Conservation (phyloP, 1,284 basidiomycete species). For the Cryptococcus sp. region DNA sequence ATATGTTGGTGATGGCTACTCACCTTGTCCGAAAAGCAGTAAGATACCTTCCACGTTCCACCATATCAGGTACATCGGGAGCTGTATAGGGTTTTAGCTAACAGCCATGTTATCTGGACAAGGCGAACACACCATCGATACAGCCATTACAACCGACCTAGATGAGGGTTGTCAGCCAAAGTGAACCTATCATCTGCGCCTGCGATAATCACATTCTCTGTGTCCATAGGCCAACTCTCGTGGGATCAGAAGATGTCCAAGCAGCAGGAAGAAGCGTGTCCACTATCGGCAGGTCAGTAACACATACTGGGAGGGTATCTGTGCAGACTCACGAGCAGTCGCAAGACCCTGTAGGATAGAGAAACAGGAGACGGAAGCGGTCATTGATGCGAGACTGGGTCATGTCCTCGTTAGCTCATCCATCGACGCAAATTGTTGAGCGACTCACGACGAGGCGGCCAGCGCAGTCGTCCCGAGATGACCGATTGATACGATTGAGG, state of each 20-base stretch:
- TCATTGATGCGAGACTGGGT: slow-evolving; percentile 74
- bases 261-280: slow-evolving; percentile 88
- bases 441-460: slow-evolving; percentile 67
- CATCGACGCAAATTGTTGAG: background rate
- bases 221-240: slow-evolving; percentile 84
- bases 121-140: slow-evolving; percentile 45
- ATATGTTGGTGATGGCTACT: slow-evolving; percentile 1
- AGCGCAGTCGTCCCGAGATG: slow-evolving; percentile 71
- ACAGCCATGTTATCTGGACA: background rate
- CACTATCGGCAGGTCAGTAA: slow-evolving; percentile 47
- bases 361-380: slow-evolving; percentile 69
- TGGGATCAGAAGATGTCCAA: slow-evolving; percentile 81
- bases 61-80: slow-evolving; percentile 60
- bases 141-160: slow-evolving; percentile 67
- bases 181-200: slow-evolving; percentile 52
- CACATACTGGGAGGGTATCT: background rate
- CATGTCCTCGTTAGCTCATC: slow-evolving; percentile 22
- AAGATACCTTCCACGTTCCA: slow-evolving; percentile 78
- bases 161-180: slow-evolving; percentile 9
- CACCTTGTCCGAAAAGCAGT: slow-evolving; percentile 72
- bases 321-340: slow-evolving; percentile 60
- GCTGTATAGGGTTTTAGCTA: slow-evolving; percentile 10
- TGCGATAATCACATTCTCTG: slow-evolving; percentile 67
- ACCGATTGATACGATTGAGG: slow-evolving; percentile 71
- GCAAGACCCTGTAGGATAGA: slow-evolving; percentile 83